phyloP scores from a whole-genome alignment of 495 filamentous ascomycete species.

The Recurvomyces mirabilis region DNA sequence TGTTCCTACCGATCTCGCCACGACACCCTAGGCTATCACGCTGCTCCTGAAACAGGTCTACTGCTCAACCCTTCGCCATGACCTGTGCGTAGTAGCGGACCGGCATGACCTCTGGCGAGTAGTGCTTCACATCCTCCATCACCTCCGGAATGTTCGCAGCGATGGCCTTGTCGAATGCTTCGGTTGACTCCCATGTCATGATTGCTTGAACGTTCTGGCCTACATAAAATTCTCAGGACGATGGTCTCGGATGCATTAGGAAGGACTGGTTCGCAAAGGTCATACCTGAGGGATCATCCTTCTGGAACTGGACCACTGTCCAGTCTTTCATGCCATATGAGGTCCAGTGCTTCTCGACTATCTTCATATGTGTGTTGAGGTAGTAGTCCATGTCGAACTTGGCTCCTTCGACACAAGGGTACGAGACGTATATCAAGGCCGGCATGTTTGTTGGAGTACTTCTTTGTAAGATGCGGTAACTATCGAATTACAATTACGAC shows the following conservation, averaged over 20 bases:
- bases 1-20: neutral
- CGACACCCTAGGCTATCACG: no score
- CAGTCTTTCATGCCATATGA: conserved; percentile 19
- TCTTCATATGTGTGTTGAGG: conserved; percentile 23
- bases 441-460: no score
- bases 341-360: conserved; percentile 18
- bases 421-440: conserved; percentile 16
- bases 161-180: conserved; percentile 17
- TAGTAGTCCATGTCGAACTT: conserved; percentile 26
- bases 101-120: conserved; percentile 15
- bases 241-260: neutral
- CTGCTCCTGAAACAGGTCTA: no score
- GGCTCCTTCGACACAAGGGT: conserved; percentile 16
- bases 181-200: conserved; percentile 21
- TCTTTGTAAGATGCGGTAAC: no score
- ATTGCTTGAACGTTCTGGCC: conserved; percentile 10
- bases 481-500: no score
- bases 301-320: conserved; percentile 8
- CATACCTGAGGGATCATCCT: conserved; percentile 9
- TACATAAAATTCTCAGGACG: neutral
- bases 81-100: conserved; percentile 7
- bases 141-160: conserved; percentile 13
- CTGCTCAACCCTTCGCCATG: conserved; percentile 1
- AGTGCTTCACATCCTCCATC: conserved; percentile 21
- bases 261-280: neutral